Conservation (phyloP, 2,329 filamentous ascomycete genomes). For the Mycosphaerella arachidis region DNA sequence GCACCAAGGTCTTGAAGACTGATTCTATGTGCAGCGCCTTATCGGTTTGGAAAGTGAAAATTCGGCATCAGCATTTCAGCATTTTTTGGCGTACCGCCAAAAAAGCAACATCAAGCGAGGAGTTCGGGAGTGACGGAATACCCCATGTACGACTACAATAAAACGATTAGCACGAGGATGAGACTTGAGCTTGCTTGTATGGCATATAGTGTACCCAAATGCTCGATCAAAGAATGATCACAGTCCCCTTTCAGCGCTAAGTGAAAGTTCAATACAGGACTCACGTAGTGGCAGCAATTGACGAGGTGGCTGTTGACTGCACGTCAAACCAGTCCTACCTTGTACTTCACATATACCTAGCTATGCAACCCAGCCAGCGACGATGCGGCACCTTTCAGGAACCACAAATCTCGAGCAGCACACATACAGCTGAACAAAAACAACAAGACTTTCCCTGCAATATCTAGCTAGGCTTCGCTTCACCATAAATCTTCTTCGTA, state of each 20-base stretch:
- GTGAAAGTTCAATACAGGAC: not conserved
- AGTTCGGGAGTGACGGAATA: not conserved
- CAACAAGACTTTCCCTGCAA: no score
- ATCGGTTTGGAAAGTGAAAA: not conserved
- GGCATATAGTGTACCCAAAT: not conserved
- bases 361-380: no score
- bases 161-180: not conserved
- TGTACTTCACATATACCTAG: no score
- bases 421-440: no score
- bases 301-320: no score
- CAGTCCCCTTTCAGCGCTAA: no score
- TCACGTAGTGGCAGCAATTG: not conserved
- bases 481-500: conserved; percentile 1
- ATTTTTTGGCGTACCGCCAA: not conserved
- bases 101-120: not conserved
- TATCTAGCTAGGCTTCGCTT: not conserved
- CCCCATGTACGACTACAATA: not conserved
- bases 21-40: not conserved
- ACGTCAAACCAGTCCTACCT: no score
- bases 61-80: not conserved
- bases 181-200: not conserved
- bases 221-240: not conserved
- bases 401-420: no score
- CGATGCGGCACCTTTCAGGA: no score
- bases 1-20: conserved; percentile 1